These are phyloP conservation scores for Canna indica DNA, from an alignment of 176 grass and related monocot species.

Conservation along the genomic window DNA sequence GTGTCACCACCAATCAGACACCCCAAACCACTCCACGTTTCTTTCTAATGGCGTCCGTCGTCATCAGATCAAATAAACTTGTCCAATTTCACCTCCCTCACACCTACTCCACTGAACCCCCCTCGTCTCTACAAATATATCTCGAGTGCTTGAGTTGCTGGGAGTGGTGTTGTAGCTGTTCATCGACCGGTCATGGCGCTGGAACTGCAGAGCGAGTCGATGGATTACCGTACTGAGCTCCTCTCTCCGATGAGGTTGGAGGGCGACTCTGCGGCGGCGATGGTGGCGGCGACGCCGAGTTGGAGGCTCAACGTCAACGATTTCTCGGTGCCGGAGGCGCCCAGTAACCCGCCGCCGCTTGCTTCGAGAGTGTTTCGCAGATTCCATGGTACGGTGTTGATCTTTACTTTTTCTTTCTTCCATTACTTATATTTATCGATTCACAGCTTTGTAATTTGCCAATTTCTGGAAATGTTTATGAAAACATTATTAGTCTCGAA, in stretches of 20 bases:
- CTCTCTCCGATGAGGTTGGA: not conserved
- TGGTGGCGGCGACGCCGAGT: not conserved
- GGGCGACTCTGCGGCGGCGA: slow-evolving; percentile 2
- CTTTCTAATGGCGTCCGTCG: not conserved
- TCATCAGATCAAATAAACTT: not conserved
- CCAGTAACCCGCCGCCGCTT: slow-evolving; percentile 41
- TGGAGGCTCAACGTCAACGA: slow-evolving; percentile 63
- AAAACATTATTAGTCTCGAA: too few relatives aligned
- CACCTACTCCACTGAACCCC: not conserved
- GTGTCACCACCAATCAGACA: not conserved
- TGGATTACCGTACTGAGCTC: slow-evolving; percentile 13
- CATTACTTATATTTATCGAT: too few relatives aligned
- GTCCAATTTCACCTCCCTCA: not conserved
- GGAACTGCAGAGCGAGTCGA: slow-evolving; percentile 19
- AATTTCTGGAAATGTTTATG: too few relatives aligned
- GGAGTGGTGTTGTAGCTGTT: not conserved
- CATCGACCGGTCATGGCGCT: not conserved
- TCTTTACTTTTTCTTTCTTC: not conserved
- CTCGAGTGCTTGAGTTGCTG: not conserved
- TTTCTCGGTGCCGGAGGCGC: slow-evolving; percentile 58
- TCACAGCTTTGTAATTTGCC: too few relatives aligned
- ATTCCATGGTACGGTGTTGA: slow-evolving; percentile 27
- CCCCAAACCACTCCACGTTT: not conserved
- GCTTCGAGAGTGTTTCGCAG: slow-evolving; percentile 43
- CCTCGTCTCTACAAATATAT: not conserved